Percentiles rank a stretch among this genome's conserved stretches.
phyloP scores from a whole-genome alignment of 208 protist genomes.

The Wallacemonas collosoma region DNA sequence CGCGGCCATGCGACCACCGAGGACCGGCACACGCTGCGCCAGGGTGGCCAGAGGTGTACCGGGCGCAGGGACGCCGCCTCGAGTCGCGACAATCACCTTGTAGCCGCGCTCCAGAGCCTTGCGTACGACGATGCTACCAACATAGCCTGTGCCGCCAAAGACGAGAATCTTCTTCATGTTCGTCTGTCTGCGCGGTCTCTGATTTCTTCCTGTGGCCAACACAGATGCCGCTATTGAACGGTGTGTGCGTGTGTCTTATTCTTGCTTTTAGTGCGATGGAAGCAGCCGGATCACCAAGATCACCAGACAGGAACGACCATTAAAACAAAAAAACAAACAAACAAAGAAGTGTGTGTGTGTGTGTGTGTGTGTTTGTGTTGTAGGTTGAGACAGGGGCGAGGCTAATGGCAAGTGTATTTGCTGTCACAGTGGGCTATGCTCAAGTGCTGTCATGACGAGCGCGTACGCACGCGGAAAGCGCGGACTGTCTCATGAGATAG shows the following conservation, averaged over 20 bases:
- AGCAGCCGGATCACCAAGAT: constrained; percentile 8
- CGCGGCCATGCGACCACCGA: constrained; percentile 46
- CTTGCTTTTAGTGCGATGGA: constrained; percentile 11
- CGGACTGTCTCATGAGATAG: no score
- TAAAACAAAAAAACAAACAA: constrained; percentile 19
- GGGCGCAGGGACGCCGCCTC: constrained; percentile 43
- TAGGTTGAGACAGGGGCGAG: not conserved
- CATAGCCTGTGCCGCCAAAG: constrained; percentile 87
- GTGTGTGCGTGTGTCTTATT: constrained; percentile 11
- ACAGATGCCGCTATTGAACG: not conserved
- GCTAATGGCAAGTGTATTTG: no score
- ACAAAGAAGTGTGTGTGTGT: not conserved
- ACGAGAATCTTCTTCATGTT: constrained; percentile 68
- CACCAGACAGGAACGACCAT: not conserved
- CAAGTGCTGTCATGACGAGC: no score
- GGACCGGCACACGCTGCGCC: constrained; percentile 31
- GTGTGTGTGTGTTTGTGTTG: not conserved
- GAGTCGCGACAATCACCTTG: constrained; percentile 66
- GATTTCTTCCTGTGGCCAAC: no score
- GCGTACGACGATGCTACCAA: constrained; percentile 58
- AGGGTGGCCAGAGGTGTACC: constrained; percentile 46
- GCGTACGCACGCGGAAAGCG: no score
- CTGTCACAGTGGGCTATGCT: no score
- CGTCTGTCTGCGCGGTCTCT: no score
- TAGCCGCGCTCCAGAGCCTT: constrained; percentile 70